Base-by-base conservation (phyloP, 805 yeast genomes). In the Metschnikowia matae region DNA sequence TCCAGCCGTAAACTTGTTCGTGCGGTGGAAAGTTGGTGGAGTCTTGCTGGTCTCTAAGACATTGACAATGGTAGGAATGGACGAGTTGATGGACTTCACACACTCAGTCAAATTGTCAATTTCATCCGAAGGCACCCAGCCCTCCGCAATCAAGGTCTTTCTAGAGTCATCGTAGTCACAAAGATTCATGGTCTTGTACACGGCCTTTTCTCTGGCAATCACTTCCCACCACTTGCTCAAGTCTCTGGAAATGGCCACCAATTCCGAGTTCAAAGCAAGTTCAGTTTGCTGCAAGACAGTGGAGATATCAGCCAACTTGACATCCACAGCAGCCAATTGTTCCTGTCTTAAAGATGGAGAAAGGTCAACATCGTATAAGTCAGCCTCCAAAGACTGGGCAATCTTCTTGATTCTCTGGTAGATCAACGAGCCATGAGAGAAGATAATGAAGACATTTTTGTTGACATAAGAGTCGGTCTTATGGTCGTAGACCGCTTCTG, bases 11-110 rank as follows among this genome's bases (percentile, higher is more conserved):
- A 94, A 90, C 70, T 92, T 92, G 71, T 92, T 94, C n/a, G 95
- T 88, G 63, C 87, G 83, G 70, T 90, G 96, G 67, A 75, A 90
- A 1, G 99, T 94, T 45, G 99, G 99, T 2, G 99, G 99, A 5
- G 87, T 80, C 68, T 83, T 84, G 49, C 84, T 84, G 10, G 98
- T 91, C 48, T 82, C 77, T 48, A 94, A 79, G 32, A 75, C 76
- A 54, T 80, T 80, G 54, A 75, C 69, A 33, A 80, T 80, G 13
- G 83, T 77, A 18, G 80, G 80, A 11, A 78, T 65, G 6, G 71
- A 69, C 37, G 81, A 84, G 29, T 87, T 80, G 50, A 83, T 79
- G 40, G 80, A 82, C 58, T 84, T 80, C 54, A 94, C 71, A 1
- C 91, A 79, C 37, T 75, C 69, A 54, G 84, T 85, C 50, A 92